Percentiles rank a stretch among this genome's conserved stretches.
Evolutionary conservation across 257 asterid genomes (phyloP).

Genomic region (Capsicum chinense): DNA sequence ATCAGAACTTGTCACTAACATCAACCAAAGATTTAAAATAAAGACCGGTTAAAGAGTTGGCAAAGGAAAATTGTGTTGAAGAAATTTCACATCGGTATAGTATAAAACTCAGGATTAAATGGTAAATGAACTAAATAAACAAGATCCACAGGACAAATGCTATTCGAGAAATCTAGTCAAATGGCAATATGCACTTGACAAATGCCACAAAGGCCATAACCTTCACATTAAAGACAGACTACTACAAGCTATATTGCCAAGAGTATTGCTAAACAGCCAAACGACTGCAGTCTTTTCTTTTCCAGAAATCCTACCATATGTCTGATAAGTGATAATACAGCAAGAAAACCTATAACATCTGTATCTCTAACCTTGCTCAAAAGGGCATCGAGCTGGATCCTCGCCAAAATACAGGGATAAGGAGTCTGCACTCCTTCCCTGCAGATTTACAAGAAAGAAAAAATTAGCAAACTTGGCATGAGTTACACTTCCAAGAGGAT

Average conservation of each 20-base stretch:
- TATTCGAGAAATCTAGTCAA: not conserved
- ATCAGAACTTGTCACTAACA: not conserved
- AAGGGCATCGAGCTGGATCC: constrained; percentile 99
- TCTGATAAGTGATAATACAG: not conserved
- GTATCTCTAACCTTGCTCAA: constrained; percentile 78
- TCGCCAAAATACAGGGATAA: constrained; percentile 92
- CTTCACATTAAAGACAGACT: constrained; percentile 3
- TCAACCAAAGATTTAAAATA: not conserved
- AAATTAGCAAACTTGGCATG: constrained; percentile 13
- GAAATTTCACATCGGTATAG: not conserved
- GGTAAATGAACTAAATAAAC: not conserved
- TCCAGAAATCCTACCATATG: constrained; percentile 6
- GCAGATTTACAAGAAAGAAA: constrained; percentile 31
- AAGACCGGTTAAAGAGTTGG: not conserved
- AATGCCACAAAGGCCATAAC: not conserved
- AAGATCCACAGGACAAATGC: not conserved
- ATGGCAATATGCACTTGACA: not conserved
- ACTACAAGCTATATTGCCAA: not conserved
- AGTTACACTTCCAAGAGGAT: not conserved
- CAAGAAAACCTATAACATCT: not conserved
- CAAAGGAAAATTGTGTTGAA: not conserved
- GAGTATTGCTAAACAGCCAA: not conserved
- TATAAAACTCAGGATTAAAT: not conserved
- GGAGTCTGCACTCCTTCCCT: constrained; percentile 99
- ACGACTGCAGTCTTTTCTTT: not conserved